phyloP scores from a whole-genome alignment of 2,329 filamentous ascomycete species.

The Pseudogymnoascus sp. region DNA sequence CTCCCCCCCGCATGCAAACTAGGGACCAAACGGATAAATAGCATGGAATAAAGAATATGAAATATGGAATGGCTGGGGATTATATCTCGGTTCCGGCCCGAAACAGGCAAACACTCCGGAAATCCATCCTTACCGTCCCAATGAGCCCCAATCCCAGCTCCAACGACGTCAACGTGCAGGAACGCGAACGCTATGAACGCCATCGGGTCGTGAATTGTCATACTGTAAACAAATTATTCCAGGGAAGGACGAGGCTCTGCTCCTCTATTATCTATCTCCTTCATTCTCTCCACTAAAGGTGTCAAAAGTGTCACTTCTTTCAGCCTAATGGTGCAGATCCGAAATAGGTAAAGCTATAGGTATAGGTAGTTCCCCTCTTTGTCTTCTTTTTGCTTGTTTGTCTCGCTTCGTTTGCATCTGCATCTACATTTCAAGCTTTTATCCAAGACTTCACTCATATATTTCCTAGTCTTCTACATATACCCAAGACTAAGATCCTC shows the following conservation, averaged over 20 bases:
- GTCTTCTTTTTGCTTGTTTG: background rate
- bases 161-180: background rate
- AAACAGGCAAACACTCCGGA: background rate
- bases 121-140: background rate
- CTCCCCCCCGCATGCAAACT: background rate
- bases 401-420: background rate
- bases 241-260: background rate
- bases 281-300: slow-evolving; percentile 1
- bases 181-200: background rate
- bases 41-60: slow-evolving; percentile 2
- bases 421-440: background rate
- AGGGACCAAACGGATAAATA: background rate
- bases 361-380: slow-evolving; percentile 2
- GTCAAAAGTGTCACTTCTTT: slow-evolving; percentile 7
- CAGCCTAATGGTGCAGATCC: slow-evolving; percentile 1
- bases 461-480: background rate
- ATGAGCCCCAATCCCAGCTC: background rate
- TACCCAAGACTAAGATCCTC: background rate
- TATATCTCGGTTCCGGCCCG: background rate
- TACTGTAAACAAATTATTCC: slow-evolving; percentile 3
- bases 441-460: background rate
- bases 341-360: background rate
- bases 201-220: slow-evolving; percentile 6
- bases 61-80: background rate
- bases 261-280: background rate